phyloP scores from a whole-genome alignment of 2,329 filamentous ascomycete genomes.

The Phaeosphaeria sp. region DNA sequence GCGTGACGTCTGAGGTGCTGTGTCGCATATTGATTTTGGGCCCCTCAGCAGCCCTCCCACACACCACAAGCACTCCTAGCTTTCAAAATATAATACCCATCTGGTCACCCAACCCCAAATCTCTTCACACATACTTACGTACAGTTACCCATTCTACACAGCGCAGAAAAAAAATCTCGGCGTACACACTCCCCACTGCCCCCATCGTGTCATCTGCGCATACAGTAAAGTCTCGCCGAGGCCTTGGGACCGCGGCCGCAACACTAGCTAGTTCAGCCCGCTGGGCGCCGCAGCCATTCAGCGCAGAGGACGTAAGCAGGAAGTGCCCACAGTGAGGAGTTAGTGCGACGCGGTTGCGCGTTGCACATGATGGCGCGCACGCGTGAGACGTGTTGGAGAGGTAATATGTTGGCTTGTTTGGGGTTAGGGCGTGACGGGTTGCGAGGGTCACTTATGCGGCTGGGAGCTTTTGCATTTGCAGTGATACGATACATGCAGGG shows the following conservation, averaged over 20 bases:
- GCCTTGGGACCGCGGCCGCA: not conserved
- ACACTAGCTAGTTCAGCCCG: not conserved
- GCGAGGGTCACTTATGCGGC: not conserved
- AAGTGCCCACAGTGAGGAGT: not conserved
- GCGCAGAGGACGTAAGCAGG: not conserved
- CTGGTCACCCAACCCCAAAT: not conserved
- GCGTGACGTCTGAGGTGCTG: not conserved
- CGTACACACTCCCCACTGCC: not conserved
- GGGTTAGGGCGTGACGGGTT: conserved; percentile 4
- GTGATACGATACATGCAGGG: not conserved
- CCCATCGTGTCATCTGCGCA: conserved; percentile 1
- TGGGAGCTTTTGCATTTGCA: no score
- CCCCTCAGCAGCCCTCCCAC: not conserved
- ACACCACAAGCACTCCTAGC: not conserved
- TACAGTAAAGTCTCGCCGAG: not conserved
- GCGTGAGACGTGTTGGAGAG: conserved; percentile 27
- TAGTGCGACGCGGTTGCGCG: conserved; percentile 21
- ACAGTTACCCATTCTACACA: not conserved
- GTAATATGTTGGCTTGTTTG: conserved; percentile 9
- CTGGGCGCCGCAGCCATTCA: conserved; percentile 7
- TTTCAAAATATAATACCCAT: not conserved
- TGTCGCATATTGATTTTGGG: not conserved
- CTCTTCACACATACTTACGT: not conserved
- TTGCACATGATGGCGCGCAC: conserved; percentile 25
- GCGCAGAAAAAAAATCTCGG: not conserved